phyloP scores from a whole-genome alignment of 2,329 filamentous ascomycete genomes.

The Aureobasidium sp. region DNA sequence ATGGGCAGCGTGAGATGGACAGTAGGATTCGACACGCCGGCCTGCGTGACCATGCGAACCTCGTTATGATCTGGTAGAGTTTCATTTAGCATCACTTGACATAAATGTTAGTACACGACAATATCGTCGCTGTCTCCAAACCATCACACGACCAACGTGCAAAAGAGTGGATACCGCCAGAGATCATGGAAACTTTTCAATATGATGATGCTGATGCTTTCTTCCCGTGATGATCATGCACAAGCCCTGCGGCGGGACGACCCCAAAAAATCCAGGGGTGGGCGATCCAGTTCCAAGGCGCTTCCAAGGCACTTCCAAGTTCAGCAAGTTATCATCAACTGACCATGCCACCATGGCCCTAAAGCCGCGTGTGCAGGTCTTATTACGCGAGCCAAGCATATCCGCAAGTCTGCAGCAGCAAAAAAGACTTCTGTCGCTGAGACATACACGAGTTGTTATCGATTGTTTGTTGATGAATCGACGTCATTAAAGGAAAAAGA shows the following conservation, averaged over 20 bases:
- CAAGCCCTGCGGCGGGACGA: not conserved
- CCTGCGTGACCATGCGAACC: slow-evolving; percentile 28
- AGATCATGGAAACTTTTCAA: not conserved
- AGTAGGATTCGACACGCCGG: slow-evolving; percentile 33
- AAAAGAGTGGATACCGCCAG: not conserved
- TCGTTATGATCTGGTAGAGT: not conserved
- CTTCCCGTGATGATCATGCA: slow-evolving; percentile 2
- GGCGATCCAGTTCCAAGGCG: not conserved
- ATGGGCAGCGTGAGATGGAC: slow-evolving; percentile 74
- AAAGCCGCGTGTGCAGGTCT: slow-evolving; percentile 1
- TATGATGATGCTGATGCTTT: not conserved
- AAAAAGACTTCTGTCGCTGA: not conserved
- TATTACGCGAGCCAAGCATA: slow-evolving; percentile 10
- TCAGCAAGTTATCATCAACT: not conserved
- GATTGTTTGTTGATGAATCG: not conserved
- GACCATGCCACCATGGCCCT: not conserved
- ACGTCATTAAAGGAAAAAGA: not conserved
- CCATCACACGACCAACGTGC: not conserved
- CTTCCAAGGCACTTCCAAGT: slow-evolving; percentile 2
- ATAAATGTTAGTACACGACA: not conserved
- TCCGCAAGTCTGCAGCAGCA: not conserved
- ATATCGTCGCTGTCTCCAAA: not conserved
- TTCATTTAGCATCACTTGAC: not conserved
- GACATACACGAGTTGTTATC: not conserved
- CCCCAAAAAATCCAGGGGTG: not conserved